These are phyloP conservation scores for Saccharum spontaneum DNA, from an alignment of 176 grass and related monocot species.

Conservation along the genomic window DNA sequence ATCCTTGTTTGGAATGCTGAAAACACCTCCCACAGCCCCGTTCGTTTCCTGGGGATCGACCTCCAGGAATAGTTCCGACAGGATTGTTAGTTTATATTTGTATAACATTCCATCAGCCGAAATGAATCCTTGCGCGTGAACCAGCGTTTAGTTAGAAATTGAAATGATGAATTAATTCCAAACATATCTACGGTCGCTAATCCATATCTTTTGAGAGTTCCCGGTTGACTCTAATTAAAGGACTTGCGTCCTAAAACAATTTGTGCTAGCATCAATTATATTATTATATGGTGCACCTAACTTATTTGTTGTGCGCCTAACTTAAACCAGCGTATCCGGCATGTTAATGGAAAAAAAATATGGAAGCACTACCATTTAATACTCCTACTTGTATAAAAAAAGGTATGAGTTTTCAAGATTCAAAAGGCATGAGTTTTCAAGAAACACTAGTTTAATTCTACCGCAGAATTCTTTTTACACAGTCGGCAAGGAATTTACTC, in stretches of 20 bases:
- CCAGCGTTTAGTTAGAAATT: neutral
- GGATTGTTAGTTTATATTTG: no score
- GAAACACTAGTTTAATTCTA: neutral
- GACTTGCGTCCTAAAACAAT: neutral
- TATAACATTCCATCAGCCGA: no score
- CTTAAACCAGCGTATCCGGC: neutral
- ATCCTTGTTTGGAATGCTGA: neutral
- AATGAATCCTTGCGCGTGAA: no score
- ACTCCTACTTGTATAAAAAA: no score
- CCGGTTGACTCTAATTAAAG: neutral
- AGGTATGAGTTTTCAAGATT: no score
- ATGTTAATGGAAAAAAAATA: no score
- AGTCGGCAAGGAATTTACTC: neutral
- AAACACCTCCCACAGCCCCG: neutral
- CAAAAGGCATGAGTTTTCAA: no score
- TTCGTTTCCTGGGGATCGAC: no score
- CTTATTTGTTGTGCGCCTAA: neutral
- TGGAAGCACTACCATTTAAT: no score
- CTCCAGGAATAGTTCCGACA: no score
- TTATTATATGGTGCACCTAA: neutral
- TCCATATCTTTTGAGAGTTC: neutral
- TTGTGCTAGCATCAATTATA: neutral
- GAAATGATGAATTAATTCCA: neutral
- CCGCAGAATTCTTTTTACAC: neutral
- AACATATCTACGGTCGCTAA: no score